These are phyloP conservation scores for Scleroderma bovista DNA, from an alignment of 768 basidiomycete species.

Conservation along the genomic window DNA sequence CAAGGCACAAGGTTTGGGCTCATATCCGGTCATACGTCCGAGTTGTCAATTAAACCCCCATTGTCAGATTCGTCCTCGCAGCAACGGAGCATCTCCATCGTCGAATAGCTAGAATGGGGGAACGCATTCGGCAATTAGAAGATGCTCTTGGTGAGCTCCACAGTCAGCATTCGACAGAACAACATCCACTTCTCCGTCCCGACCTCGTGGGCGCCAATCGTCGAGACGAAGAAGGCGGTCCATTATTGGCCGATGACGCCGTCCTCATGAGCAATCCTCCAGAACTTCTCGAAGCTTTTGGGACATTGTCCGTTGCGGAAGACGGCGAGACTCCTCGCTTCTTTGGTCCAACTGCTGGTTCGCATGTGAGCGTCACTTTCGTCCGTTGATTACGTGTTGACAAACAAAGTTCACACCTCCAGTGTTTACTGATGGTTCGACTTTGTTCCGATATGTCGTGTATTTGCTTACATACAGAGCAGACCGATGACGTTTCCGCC, in stretches of 20 bases:
- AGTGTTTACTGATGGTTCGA: conserved; percentile 31
- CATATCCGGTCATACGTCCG: background rate
- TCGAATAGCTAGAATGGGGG: conserved; percentile 46
- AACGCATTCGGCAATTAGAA: conserved; percentile 54
- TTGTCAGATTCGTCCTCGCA: conserved; percentile 49
- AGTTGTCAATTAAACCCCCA: conserved; percentile 5
- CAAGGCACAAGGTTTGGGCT: conserved; percentile 60
- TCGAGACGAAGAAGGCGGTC: conserved; percentile 21
- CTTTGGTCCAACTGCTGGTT: conserved; percentile 63
- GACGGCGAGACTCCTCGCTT: conserved; percentile 51
- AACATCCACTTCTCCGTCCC: conserved; percentile 56
- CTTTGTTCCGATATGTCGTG: background rate
- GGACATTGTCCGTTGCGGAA: conserved; percentile 55
- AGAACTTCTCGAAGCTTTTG: conserved; percentile 52
- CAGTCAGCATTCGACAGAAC: conserved; percentile 43
- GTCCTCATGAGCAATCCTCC: conserved; percentile 14
- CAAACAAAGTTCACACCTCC: conserved; percentile 3
- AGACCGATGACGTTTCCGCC: conserved; percentile 21
- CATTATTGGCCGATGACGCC: conserved; percentile 21
- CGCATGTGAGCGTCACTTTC: conserved; percentile 43
- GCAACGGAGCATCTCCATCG: conserved; percentile 63
- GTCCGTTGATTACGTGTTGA: conserved; percentile 1
- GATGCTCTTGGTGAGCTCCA: conserved; percentile 53
- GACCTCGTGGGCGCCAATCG: conserved; percentile 37
- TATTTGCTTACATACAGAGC: conserved; percentile 8